Base-by-base conservation (phyloP, 345 rosid species). In the Viola odorata region DNA sequence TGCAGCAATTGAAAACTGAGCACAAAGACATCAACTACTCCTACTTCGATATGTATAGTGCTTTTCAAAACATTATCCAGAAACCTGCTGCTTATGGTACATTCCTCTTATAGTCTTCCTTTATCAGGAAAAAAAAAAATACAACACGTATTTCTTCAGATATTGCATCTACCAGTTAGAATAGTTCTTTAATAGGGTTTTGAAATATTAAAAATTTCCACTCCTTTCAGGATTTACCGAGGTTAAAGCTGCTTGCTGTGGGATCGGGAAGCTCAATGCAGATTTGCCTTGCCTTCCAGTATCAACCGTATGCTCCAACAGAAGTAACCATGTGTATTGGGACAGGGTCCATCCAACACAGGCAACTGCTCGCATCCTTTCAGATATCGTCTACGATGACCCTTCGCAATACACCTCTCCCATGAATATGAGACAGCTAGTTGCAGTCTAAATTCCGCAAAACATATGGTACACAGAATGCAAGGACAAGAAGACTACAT, bases 71-170 rank as follows among this genome's bases (percentile, higher is more conserved):
- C 66, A 66, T 82, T 60, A 72, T 82, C 51, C 77, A 77, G 67
- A 75, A 70, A 3, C 85, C 96, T 37, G 58, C 86, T 17, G 39
- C 63, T 16, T 62, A 64, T 37, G 96, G 96, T 88, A 78, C 0
- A 7, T 10, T 7, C 50, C 32, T 23, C 32, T 23, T 2, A 47
- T 47, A 11, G 8, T 10, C 13, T 47, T 47, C 12, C 50, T 17
- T 53, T 23, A 37, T 7, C 40, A 53, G n/a, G n/a, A n/a, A n/a
- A n/a, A n/a, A n/a, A n/a, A n/a, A n/a, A n/a, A n/a, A n/a, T n/a
- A n/a, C n/a, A n/a, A n/a, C n/a, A n/a, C n/a, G n/a, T n/a, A n/a
- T n/a, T n/a, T n/a, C n/a, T n/a, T n/a, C n/a, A n/a, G n/a, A n/a
- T n/a, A n/a, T n/a, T n/a, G n/a, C n/a, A n/a, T n/a, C n/a, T n/a